Evolutionary conservation across 2,329 filamentous ascomycete genomes (phyloP).

Genomic region (Pseudogymnoascus sp.): DNA sequence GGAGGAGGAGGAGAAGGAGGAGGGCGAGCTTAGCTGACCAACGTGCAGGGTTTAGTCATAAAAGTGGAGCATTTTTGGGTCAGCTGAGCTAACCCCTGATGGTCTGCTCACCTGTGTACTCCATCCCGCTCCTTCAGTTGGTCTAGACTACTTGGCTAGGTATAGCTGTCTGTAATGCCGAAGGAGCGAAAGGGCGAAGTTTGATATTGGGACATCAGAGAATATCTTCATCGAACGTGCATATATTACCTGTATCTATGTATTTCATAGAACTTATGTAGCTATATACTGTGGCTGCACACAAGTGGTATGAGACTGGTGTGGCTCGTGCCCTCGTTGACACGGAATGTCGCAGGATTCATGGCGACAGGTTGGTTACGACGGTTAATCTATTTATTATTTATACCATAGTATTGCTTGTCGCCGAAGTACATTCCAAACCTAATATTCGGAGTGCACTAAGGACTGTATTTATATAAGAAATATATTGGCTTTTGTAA

Average conservation of each 20-base stretch:
- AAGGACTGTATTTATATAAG: background rate
- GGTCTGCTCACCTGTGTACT: background rate
- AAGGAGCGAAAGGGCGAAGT: background rate
- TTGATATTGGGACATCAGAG: background rate
- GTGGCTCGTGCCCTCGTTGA: no score
- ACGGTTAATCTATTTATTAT: no score
- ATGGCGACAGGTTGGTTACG: no score
- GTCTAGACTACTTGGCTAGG: background rate
- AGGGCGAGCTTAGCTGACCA: background rate
- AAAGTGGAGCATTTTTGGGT: background rate
- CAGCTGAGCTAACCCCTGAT: background rate
- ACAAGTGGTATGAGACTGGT: background rate
- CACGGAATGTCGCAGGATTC: no score
- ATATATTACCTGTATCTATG: background rate
- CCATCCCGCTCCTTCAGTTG: background rate
- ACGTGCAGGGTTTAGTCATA: background rate
- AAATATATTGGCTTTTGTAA: background rate
- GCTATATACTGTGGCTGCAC: background rate
- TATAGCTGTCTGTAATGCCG: background rate
- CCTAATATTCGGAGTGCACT: background rate
- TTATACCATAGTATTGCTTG: background rate
- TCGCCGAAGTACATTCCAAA: slow-evolving; percentile 12
- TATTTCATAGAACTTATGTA: background rate
- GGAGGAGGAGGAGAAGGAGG: no score
- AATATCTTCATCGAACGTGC: background rate